Percentiles rank a stretch among this genome's conserved stretches.
phyloP scores from a whole-genome alignment of 176 grass and related monocot genomes.

The Eleusine indica region DNA sequence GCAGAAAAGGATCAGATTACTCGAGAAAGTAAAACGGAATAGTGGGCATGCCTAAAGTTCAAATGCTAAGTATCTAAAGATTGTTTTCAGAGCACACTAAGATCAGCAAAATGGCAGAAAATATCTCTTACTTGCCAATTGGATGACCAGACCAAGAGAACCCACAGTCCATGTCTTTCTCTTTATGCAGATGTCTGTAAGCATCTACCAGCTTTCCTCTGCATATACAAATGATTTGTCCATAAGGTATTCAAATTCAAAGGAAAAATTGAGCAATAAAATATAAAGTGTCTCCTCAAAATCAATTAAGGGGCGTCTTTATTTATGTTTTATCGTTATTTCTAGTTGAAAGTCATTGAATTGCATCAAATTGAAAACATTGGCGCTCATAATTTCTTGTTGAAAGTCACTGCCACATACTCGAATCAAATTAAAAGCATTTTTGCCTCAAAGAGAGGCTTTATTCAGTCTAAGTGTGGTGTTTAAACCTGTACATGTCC shows the following conservation, averaged over 20 bases:
- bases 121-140: slow-evolving; percentile 84
- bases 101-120: slow-evolving; percentile 9
- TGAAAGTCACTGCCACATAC: neutral
- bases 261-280: slow-evolving; percentile 27
- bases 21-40: slow-evolving; percentile 11
- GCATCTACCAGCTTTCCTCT: slow-evolving; percentile 97
- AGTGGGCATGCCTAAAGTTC: neutral
- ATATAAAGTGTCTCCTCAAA: slow-evolving; percentile 4
- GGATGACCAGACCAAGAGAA: slow-evolving; percentile 96
- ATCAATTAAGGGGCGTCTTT: slow-evolving; percentile 11
- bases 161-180: slow-evolving; percentile 81
- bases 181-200: slow-evolving; percentile 85
- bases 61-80: slow-evolving; percentile 19
- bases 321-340: slow-evolving; percentile 13
- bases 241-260: slow-evolving; percentile 31
- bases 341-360: neutral
- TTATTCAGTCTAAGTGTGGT: neutral
- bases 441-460: neutral
- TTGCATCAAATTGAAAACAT: neutral
- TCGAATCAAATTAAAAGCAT: neutral
- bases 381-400: slow-evolving; percentile 13
- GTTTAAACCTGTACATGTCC: neutral
- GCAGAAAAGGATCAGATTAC: neutral
- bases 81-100: slow-evolving; percentile 11
- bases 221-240: slow-evolving; percentile 36